Evolutionary conservation across 805 yeast genomes (phyloP), one percentile per base, ranked within the genome.

Genomic region (Saccharomycopsis synnaedendra): DNA sequence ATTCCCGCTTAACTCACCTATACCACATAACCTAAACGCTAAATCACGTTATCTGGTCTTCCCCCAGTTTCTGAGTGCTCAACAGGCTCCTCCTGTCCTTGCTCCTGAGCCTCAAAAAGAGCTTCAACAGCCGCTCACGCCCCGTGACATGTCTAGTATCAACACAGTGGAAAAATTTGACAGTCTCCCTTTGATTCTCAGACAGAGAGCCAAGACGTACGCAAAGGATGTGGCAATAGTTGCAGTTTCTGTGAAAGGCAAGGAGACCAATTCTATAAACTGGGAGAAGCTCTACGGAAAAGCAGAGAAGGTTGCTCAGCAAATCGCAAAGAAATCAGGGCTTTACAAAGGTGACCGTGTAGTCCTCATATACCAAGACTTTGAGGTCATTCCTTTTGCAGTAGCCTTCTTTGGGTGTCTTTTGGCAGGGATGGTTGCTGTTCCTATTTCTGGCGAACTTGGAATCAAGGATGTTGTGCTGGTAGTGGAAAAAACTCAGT

Each of bases 361-460:
- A 0, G 77, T 86, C 33, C 67, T 93, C 40, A 74, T 94, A 55
- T 93, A 88, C 60, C 87, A 85, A 56, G 87, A 82, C 49, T 73
- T 74, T 32, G 97, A 93, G 62, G 79, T 85, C 2, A 73, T 85
- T 8, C 97, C 93, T 54, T 90, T 89, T 60, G 75, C 85, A 0
- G 76, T 85, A 1, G 94, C 97, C 0, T 62, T 93, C 27, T 75
- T 87, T 61, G 98, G 96, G 5, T 89, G 97, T 60, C 85, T 90
- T 55, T 68, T 90, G 48, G 95, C 97, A 1, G 96, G 95, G 2
- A 83, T 87, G 42, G 89, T 93, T 2, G 97, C 97, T 0, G 90
- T 93, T 4, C 98, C 98, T 0, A 78, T 93, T 39, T 85, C 85
- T 46, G 80, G 87, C 50, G 84, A 80, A 46, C 73, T 78, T 31